A percentile compares a stretch with the other conserved stretches of the same genome.
phyloP scores from a whole-genome alignment of 2,329 filamentous ascomycete species.

The Exophiala oligosperma region DNA sequence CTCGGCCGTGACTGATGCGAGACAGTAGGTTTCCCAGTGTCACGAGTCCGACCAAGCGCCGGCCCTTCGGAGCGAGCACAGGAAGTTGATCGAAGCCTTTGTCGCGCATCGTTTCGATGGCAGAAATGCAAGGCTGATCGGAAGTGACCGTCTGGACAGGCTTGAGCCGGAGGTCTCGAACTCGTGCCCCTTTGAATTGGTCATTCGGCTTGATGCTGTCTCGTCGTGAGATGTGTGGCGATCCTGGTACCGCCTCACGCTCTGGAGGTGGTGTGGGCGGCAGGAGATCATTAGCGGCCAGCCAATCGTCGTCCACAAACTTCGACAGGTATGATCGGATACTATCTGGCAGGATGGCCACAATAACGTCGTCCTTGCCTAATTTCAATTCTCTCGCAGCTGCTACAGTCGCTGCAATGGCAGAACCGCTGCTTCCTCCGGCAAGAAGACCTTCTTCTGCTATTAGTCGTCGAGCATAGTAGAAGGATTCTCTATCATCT shows the following conservation, averaged over 20 bases:
- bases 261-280: slow-evolving; percentile 57
- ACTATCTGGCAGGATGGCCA: slow-evolving; percentile 90
- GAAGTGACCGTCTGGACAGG: slow-evolving; percentile 83
- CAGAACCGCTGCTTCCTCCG: slow-evolving; percentile 90
- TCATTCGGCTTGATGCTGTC: slow-evolving; percentile 53
- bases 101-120: slow-evolving; percentile 97
- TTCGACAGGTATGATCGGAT: slow-evolving; percentile 97
- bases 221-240: slow-evolving; percentile 36
- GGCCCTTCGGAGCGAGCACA: slow-evolving; percentile 70
- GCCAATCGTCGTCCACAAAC: slow-evolving; percentile 98
- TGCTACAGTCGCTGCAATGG: slow-evolving; percentile 77
- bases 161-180: slow-evolving; percentile 82
- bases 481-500: slow-evolving; percentile 86
- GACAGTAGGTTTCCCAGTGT: slow-evolving; percentile 93
- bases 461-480: slow-evolving; percentile 85
- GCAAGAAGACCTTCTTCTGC: slow-evolving; percentile 91
- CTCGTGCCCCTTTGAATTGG: slow-evolving; percentile 74
- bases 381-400: slow-evolving; percentile 76
- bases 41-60: slow-evolving; percentile 82
- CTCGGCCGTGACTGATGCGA: slow-evolving; percentile 82
- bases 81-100: slow-evolving; percentile 98
- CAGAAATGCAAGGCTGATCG: slow-evolving; percentile 73
- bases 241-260: slow-evolving; percentile 40
- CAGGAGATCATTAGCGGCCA: slow-evolving; percentile 91
- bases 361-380: slow-evolving; percentile 79